A percentile compares a stretch with the other conserved stretches of the same genome.
These are phyloP conservation scores for Strobilomyces confusus DNA, from an alignment of 768 basidiomycete species.

Conservation along the genomic window DNA sequence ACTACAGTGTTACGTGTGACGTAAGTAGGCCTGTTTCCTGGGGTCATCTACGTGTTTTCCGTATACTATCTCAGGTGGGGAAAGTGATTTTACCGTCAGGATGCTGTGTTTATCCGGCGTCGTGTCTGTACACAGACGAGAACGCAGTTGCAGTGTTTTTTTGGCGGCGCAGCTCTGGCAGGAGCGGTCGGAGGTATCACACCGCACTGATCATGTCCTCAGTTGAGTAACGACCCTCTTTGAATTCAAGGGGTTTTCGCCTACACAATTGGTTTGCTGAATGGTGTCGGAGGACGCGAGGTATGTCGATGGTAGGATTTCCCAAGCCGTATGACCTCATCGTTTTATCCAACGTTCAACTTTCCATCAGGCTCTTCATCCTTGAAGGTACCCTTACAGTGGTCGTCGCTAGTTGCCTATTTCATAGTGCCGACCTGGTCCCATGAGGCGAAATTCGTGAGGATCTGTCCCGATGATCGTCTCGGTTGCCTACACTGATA, in stretches of 20 bases:
- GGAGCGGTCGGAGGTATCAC: slow-evolving; percentile 56
- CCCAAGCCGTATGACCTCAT: too few species aligned
- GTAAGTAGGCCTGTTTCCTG: slow-evolving; percentile 59
- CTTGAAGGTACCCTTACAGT: slow-evolving; percentile 53
- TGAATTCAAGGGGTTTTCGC: slow-evolving; percentile 47
- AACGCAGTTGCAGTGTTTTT: slow-evolving; percentile 61
- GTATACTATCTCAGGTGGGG: slow-evolving; percentile 50
- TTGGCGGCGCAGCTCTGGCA: slow-evolving; percentile 57
- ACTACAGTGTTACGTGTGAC: slow-evolving; percentile 48
- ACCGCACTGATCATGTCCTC: neutral
- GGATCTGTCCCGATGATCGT: slow-evolving; percentile 12
- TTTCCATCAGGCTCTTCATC: slow-evolving; percentile 49
- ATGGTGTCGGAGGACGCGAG: slow-evolving; percentile 52
- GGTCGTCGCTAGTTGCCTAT: slow-evolving; percentile 43
- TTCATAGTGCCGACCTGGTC: slow-evolving; percentile 59
- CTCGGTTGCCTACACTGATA: neutral
- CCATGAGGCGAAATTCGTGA: slow-evolving; percentile 52
- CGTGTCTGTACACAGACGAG: slow-evolving; percentile 34
- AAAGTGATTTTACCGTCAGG: neutral
- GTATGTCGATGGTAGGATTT: slow-evolving; percentile 55
- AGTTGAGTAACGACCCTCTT: neutral
- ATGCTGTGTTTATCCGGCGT: neutral
- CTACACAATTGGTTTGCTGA: slow-evolving; percentile 56
- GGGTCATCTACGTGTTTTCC: slow-evolving; percentile 55
- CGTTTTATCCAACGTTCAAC: neutral